Conservation (phyloP, 2,329 filamentous ascomycete genomes). For the Blastomyces parvus region DNA sequence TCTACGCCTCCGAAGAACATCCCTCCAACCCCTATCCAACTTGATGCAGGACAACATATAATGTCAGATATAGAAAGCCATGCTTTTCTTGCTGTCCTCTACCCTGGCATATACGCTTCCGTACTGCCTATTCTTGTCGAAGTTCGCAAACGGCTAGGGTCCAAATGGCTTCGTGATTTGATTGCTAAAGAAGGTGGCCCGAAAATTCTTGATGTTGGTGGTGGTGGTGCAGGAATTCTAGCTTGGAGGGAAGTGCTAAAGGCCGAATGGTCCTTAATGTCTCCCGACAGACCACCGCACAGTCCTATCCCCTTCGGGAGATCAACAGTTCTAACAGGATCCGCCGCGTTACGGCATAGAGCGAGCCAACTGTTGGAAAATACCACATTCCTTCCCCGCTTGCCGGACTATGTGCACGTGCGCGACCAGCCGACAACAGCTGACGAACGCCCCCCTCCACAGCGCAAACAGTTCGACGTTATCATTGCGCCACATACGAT, state of each 20-base stretch:
- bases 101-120: slow-evolving; percentile 53
- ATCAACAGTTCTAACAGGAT: slow-evolving; percentile 70
- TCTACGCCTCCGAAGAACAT: slow-evolving; percentile 52
- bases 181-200: slow-evolving; percentile 48
- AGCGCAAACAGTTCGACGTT: slow-evolving; percentile 74
- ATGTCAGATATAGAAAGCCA: slow-evolving; percentile 55
- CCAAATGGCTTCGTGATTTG: slow-evolving; percentile 49
- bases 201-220: slow-evolving; percentile 52
- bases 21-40: slow-evolving; percentile 45
- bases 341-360: slow-evolving; percentile 63
- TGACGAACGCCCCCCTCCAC: slow-evolving; percentile 42
- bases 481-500: slow-evolving; percentile 83
- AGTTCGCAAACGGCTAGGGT: slow-evolving; percentile 50
- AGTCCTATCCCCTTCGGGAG: slow-evolving; percentile 53
- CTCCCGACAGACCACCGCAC: slow-evolving; percentile 31
- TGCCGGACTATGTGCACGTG: slow-evolving; percentile 75
- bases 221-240: slow-evolving; percentile 51
- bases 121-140: slow-evolving; percentile 49
- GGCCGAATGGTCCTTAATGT: slow-evolving; percentile 70
- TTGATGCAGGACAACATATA: slow-evolving; percentile 45
- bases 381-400: slow-evolving; percentile 80
- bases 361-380: slow-evolving; percentile 70
- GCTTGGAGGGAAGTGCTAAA: slow-evolving; percentile 62
- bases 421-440: slow-evolving; percentile 50
- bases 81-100: slow-evolving; percentile 49